Evolutionary conservation across 768 basidiomycete genomes (phyloP).

Genomic region (Boletellus ananas): DNA sequence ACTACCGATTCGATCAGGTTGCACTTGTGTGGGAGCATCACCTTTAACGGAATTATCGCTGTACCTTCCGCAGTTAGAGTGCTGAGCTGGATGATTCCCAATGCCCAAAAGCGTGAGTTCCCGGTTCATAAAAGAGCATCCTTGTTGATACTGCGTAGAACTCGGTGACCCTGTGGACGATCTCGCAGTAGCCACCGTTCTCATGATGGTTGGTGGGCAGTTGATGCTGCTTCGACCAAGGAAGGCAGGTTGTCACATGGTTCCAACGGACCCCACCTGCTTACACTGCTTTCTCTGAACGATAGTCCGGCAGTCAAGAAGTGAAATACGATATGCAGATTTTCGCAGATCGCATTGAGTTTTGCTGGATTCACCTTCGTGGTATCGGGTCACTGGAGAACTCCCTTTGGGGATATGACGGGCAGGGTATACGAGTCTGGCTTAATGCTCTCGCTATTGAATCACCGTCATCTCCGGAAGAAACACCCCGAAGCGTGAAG

Average conservation of each 20-base stretch:
- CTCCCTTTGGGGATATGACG: slow-evolving; percentile 97
- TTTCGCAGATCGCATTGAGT: slow-evolving; percentile 94
- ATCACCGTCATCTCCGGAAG: slow-evolving; percentile 39
- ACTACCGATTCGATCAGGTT: slow-evolving; percentile 79
- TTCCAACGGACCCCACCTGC: neutral
- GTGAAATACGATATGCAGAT: slow-evolving; percentile 98
- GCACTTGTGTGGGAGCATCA: slow-evolving; percentile 91
- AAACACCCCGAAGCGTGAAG: slow-evolving; percentile 54
- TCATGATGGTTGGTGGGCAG: slow-evolving; percentile 93
- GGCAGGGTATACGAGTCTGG: slow-evolving; percentile 87
- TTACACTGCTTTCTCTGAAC: neutral
- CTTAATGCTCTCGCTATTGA: slow-evolving; percentile 93
- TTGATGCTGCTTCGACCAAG: slow-evolving; percentile 85
- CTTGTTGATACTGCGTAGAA: slow-evolving; percentile 45
- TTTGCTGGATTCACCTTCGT: slow-evolving; percentile 97
- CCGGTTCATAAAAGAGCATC: neutral
- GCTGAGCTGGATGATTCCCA: slow-evolving; percentile 96
- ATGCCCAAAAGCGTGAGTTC: slow-evolving; percentile 80
- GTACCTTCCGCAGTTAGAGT: slow-evolving; percentile 81
- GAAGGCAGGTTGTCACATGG: slow-evolving; percentile 50
- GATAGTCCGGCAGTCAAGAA: slow-evolving; percentile 79
- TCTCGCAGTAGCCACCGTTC: slow-evolving; percentile 87
- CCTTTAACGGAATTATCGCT: slow-evolving; percentile 85
- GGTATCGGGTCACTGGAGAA: slow-evolving; percentile 94
- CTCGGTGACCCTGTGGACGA: slow-evolving; percentile 94